Evolutionary conservation across 768 basidiomycete species (phyloP).

Genomic region (Saitozyma sp.): DNA sequence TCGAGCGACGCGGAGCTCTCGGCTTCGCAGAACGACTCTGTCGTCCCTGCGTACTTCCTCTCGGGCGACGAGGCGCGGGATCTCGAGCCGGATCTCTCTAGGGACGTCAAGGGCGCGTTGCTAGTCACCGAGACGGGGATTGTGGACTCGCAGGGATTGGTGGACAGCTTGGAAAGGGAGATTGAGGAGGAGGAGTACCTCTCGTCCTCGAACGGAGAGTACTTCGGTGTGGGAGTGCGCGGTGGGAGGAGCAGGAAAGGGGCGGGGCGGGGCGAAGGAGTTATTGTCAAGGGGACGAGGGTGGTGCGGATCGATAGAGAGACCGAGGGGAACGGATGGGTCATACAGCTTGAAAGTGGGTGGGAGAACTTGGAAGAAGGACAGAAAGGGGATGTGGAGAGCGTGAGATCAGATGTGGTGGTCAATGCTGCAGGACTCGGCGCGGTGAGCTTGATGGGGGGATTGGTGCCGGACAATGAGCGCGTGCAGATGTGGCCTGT

Average conservation of each 20-base stretch:
- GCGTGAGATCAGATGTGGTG: constrained; percentile 70
- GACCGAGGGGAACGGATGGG: constrained; percentile 66
- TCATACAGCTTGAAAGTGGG: constrained; percentile 74
- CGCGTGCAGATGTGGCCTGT: constrained; percentile 28
- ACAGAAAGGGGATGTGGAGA: constrained; percentile 57
- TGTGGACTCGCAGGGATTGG: constrained; percentile 78
- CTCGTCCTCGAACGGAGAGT: constrained; percentile 52
- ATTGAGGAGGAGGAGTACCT: constrained; percentile 65
- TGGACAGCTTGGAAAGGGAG: constrained; percentile 79
- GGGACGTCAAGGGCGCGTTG: constrained; percentile 68
- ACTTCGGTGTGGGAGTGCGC: constrained; percentile 38
- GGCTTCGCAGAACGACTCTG: constrained; percentile 29
- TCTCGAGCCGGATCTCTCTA: constrained; percentile 80
- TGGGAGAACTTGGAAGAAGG: constrained; percentile 49
- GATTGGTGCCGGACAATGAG: constrained; percentile 28
- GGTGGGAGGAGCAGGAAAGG: background rate
- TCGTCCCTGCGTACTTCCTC: constrained; percentile 66
- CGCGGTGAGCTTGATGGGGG: constrained; percentile 35
- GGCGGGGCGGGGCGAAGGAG: constrained; percentile 28
- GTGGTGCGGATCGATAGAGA: constrained; percentile 81
- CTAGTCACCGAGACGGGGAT: constrained; percentile 88
- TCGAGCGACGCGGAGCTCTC: constrained; percentile 46
- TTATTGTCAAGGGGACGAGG: constrained; percentile 71
- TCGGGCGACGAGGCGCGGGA: constrained; percentile 66
- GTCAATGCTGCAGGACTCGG: constrained; percentile 65